phyloP scores from a whole-genome alignment of 176 grass and related monocot species.

The sorghum (Sorghum bicolor) region DNA sequence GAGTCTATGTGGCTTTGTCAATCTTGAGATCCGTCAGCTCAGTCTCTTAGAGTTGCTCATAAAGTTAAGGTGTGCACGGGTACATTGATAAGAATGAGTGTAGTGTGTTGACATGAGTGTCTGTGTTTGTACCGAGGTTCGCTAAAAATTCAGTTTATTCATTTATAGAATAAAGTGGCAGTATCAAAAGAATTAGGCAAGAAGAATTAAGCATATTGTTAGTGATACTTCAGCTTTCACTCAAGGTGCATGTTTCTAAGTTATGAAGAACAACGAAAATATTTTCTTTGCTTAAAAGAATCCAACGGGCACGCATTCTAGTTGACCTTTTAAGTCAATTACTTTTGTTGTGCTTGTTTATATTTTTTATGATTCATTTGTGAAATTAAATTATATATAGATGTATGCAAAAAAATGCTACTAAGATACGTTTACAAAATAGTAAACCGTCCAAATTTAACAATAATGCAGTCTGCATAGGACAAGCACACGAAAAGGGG shows the following conservation, averaged over 20 bases:
- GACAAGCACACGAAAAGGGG: background rate
- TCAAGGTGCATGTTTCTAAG: background rate
- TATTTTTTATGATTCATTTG: background rate
- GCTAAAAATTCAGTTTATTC: background rate
- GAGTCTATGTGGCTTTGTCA: background rate
- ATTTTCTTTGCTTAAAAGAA: background rate
- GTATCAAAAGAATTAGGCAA: background rate
- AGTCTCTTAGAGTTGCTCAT: too few species aligned
- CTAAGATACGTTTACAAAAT: background rate
- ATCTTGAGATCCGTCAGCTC: background rate
- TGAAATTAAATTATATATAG: background rate
- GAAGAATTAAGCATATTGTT: conserved; percentile 12
- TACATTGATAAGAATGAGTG: background rate
- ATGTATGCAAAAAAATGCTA: background rate
- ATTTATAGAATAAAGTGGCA: background rate
- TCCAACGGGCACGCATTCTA: background rate
- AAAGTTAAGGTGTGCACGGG: background rate
- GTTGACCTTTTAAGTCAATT: background rate
- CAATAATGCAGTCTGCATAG: background rate
- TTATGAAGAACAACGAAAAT: background rate
- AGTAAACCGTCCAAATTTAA: background rate
- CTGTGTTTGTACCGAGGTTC: background rate
- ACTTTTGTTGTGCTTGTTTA: background rate
- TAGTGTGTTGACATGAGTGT: too few species aligned
- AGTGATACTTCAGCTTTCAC: background rate